Conservation (phyloP, 148 eudicot species). For the Rhododendron kiyosumense region DNA sequence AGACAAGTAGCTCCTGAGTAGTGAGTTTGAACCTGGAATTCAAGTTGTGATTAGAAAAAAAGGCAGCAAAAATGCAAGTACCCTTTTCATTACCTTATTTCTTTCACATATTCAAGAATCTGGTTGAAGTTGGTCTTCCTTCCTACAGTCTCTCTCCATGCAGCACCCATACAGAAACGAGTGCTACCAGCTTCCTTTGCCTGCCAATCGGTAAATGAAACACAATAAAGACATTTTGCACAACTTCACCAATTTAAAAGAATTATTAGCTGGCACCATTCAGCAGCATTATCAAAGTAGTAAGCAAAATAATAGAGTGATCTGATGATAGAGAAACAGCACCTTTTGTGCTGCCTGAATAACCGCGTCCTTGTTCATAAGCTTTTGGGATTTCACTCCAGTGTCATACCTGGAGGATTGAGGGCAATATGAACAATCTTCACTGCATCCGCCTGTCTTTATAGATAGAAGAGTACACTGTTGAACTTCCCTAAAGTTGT, state of each 20-base stretch:
- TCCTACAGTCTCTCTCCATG: slow-evolving; percentile 97
- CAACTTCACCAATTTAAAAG: neutral
- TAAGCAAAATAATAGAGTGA: neutral
- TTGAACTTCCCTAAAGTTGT: slow-evolving; percentile 97
- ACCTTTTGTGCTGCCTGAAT: slow-evolving; percentile 87
- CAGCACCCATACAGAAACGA: slow-evolving; percentile 99
- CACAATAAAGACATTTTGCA: neutral
- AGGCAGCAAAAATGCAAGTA: neutral
- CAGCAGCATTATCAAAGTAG: neutral
- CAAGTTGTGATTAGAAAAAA: neutral
- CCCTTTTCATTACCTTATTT: slow-evolving; percentile 59
- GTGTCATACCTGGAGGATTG: slow-evolving; percentile 91
- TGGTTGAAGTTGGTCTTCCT: slow-evolving; percentile 96
- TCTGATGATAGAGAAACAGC: neutral
- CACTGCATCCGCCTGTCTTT: slow-evolving; percentile 98
- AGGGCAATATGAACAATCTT: slow-evolving; percentile 96
- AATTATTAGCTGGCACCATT: neutral
- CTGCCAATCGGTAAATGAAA: slow-evolving; percentile 32
- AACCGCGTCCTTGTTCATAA: slow-evolving; percentile 81
- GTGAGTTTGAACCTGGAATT: neutral
- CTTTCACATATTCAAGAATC: slow-evolving; percentile 95
- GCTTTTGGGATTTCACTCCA: slow-evolving; percentile 73
- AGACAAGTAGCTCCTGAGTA: neutral
- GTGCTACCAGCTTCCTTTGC: slow-evolving; percentile 99
- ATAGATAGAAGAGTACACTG: slow-evolving; percentile 97